phyloP scores from a whole-genome alignment of 805 yeast genomes.

The Candida sakaeoensis region DNA sequence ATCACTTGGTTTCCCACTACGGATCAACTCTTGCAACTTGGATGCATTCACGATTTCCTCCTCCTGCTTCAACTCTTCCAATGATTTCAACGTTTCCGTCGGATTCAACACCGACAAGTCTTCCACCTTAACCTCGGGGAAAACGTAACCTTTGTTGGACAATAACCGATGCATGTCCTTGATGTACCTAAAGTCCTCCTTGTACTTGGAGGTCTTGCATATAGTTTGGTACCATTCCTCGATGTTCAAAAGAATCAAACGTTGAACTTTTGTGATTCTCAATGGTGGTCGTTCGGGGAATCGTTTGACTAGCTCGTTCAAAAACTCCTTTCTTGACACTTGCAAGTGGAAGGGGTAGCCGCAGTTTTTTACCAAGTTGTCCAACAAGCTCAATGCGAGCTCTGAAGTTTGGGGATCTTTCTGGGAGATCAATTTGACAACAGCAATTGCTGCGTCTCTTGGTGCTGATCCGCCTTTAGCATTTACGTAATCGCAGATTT shows the following conservation, averaged over 20 bases:
- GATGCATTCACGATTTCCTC: conserved; percentile 92
- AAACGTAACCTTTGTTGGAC: conserved; percentile 84
- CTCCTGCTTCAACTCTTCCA: conserved; percentile 87
- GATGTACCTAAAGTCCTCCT: conserved; percentile 87
- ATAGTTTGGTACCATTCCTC: conserved; percentile 98
- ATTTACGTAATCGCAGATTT: conserved; percentile 89
- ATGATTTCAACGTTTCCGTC: conserved; percentile 77
- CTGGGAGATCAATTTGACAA: conserved; percentile 77
- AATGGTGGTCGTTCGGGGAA: conserved; percentile 95
- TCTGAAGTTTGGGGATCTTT: conserved; percentile 80
- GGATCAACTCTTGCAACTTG: conserved; percentile 88
- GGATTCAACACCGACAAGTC: conserved; percentile 94
- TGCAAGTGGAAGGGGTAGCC: conserved; percentile 97
- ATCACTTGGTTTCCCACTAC: conserved; percentile 95
- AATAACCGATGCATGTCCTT: conserved; percentile 94
- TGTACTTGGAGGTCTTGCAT: conserved; percentile 83
- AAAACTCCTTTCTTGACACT: conserved; percentile 89
- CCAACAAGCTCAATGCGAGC: conserved; percentile 79
- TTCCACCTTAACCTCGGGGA: conserved; percentile 87
- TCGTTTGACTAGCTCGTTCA: conserved; percentile 86
- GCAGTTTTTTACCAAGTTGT: conserved; percentile 92
- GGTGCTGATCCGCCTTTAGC: conserved; percentile 89
- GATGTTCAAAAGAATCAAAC: conserved; percentile 80
- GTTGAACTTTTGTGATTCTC: conserved; percentile 77
- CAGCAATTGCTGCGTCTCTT: conserved; percentile 85